Base-by-base conservation (phyloP, 352 stramenopile genomes). In the Globisporangium cylindrosporum region DNA sequence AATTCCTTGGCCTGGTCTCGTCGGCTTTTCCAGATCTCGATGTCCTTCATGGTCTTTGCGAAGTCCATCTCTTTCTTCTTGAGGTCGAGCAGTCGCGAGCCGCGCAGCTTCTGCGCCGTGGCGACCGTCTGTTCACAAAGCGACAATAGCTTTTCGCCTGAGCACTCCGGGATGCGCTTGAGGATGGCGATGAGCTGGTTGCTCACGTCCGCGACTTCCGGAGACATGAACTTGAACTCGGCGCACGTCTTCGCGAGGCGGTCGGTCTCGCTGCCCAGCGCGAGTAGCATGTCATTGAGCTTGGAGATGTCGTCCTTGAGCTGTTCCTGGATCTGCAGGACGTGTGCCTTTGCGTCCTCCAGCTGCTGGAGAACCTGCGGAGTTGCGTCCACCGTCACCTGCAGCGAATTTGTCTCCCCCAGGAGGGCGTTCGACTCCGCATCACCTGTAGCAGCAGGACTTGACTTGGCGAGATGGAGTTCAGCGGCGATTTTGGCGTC, bases 1-100 rank as follows among this genome's bases (percentile, higher is more conserved):
- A 79, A 91, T 61, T 93, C 82, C 24, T 89, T 87, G 2, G 80
- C 73, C 56, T 83, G 69, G 48, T 92, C 81, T 3, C 77, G 75
- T 14, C 83, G 77, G 1, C 62, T 67, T 34, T 88, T 91, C 85
- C 85, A 93, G 7, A 93, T 66, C 56, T 93, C 85, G 0, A 92
- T 79, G 51, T 89, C 79, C 14, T 80, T 73, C 58, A 85, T 75
- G 1, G 80, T 75, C 22, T 80, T 74, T 7, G 84, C 78, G n/a
- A 91, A 62, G 24, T 91, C 80, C 0, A 49, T 22, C 59, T 93
- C 81, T 46, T 88, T 89, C 5, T 64, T 68, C 60, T 79, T 77
- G 10, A 92, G 69, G 41, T 90, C 81, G 20, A 75, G 75, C 10
- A 77, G 73, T 10, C 77, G 74, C 22, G 81, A 91, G 18, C 75